Base-by-base conservation (phyloP, 768 basidiomycete species). In the Dentipellis sp. region DNA sequence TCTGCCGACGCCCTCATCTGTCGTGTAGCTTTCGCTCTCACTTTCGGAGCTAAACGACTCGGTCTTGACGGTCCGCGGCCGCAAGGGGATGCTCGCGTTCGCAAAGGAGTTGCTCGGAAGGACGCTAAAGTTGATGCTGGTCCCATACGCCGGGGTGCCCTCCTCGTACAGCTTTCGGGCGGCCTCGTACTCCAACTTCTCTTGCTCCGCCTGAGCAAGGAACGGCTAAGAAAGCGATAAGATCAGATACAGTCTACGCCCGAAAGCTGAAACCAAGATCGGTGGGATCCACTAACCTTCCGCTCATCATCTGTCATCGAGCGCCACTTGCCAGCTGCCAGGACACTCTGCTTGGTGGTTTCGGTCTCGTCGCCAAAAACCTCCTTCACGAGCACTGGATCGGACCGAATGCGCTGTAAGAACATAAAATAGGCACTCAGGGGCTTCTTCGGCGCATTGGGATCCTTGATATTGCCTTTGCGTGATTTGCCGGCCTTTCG, bases 351-450 rank as follows among this genome's bases (percentile, higher is more conserved):
- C 70, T 89, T 91, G 54, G 94, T 94, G 9, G 94, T 94, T 72
- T 94, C 94, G 37, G 84, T 86, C 72, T 94, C 92, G 53, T 89
- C 86, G 10, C 87, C 90, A 71, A 94, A 95, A 7, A 95, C 83
- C 11, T 86, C 84, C 58, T 68, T 75, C 10, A 91, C 88, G n/a
- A 94, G 71, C 37, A 74, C 73, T 2, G 83, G 80, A 64, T 89
- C 83, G 53, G 88, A 85, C 58, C 94, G 78, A 62, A 97, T 97
- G 47, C 86, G 82, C 68, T 94, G 92, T 61, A 95, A 69, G 75
- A 94, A 97, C 84, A 94, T 89, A 62, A 97, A 95, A 66, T 95
- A 97, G 0, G 94, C 92, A 66, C 84, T 87, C 46, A 95, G 80
- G 6, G 94, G 94, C 67, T 95, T 95, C 82, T 93, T 94, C 3